phyloP scores from a whole-genome alignment of 495 filamentous ascomycete species.

The Jackrogersella minutella region DNA sequence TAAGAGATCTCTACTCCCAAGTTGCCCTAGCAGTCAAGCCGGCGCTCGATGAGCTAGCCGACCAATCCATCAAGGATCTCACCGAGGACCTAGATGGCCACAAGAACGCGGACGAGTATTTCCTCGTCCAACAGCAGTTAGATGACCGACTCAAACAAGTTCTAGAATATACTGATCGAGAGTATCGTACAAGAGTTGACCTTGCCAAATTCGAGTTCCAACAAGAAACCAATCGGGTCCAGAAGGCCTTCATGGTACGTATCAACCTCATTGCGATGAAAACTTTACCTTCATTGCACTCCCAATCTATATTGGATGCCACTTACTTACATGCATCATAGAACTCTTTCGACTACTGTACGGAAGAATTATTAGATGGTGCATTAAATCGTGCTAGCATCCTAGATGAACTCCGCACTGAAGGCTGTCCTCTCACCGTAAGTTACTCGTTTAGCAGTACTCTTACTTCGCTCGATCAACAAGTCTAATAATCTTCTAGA shows the following conservation, averaged over 20 bases:
- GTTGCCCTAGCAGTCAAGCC: conserved; percentile 53
- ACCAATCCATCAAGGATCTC: conserved; percentile 49
- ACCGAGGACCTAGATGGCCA: conserved; percentile 42
- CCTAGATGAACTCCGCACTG: conserved; percentile 47
- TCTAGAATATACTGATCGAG: conserved; percentile 28
- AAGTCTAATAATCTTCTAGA: conserved; percentile 40
- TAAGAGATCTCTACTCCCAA: conserved; percentile 50
- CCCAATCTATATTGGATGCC: neutral
- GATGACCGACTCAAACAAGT: conserved; percentile 37
- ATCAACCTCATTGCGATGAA: neutral
- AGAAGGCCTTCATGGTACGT: conserved; percentile 39
- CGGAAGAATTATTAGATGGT: conserved; percentile 49
- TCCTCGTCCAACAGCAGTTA: conserved; percentile 41
- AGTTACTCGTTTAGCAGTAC: conserved; percentile 34
- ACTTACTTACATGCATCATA: conserved; percentile 23
- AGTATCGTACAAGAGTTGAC: conserved; percentile 14
- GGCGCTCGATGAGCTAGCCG: conserved; percentile 53
- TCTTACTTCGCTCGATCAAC: neutral
- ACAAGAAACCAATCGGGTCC: conserved; percentile 8
- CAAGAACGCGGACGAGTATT: conserved; percentile 47
- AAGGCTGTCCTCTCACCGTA: conserved; percentile 51
- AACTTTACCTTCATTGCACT: neutral
- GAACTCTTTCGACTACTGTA: conserved; percentile 42
- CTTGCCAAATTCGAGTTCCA: conserved; percentile 33
- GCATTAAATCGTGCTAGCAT: conserved; percentile 46